Percentiles rank a stretch among this genome's conserved stretches.
Evolutionary conservation across 805 yeast species (phyloP).

Genomic region (Saccharomycopsis selenospora): DNA sequence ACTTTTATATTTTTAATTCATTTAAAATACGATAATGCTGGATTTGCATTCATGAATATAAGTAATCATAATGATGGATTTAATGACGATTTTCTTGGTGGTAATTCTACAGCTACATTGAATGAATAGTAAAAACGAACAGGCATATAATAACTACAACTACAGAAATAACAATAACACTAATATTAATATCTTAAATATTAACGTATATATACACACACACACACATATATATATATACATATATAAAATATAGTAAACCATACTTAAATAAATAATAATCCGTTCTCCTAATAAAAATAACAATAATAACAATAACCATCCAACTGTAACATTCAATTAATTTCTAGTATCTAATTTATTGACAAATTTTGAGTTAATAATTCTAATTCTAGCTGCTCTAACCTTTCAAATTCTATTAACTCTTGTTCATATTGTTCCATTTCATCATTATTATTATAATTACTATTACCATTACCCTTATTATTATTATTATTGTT

Average conservation of each 20-base stretch:
- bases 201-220: no score
- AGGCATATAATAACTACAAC: neutral
- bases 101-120: neutral
- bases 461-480: neutral
- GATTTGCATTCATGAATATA: neutral
- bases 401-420: constrained; percentile 26
- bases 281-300: no score
- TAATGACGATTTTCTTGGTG: constrained; percentile 3
- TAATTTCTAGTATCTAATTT: no score
- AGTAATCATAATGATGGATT: constrained; percentile 17
- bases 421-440: constrained; percentile 23
- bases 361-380: constrained; percentile 24
- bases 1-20: constrained; percentile 11
- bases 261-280: no score
- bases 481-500: neutral
- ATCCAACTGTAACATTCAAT: no score
- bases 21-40: constrained; percentile 6
- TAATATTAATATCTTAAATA: no score
- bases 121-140: neutral
- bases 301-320: no score
- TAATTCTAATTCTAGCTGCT: constrained; percentile 28
- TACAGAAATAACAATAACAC: no score
- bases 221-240: no score
- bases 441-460: neutral
- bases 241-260: no score